A percentile compares a stretch with the other conserved stretches of the same genome.
phyloP scores from a whole-genome alignment of 2,329 filamentous ascomycete genomes.

The Claviceps maximensis region DNA sequence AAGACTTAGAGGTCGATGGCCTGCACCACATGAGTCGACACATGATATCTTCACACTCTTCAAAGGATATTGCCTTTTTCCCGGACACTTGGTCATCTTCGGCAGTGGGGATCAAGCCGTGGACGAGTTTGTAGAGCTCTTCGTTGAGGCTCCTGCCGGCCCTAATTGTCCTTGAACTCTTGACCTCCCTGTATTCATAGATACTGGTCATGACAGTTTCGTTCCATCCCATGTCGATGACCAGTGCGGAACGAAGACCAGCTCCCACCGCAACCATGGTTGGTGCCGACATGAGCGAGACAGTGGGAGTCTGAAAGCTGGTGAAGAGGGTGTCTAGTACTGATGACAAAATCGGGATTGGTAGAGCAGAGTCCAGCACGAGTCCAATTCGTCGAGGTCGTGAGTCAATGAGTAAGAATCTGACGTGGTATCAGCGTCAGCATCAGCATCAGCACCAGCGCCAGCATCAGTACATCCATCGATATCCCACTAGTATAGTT shows the following conservation, averaged over 20 bases:
- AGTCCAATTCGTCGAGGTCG: constrained; percentile 63
- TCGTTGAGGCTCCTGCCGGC: constrained; percentile 60
- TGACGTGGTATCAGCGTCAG: constrained; percentile 16
- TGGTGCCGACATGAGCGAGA: constrained; percentile 69
- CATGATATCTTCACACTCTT: constrained; percentile 70
- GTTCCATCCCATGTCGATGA: constrained; percentile 85
- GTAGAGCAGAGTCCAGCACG: constrained; percentile 63
- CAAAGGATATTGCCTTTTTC: constrained; percentile 45
- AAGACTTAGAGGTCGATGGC: constrained; percentile 17
- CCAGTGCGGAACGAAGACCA: constrained; percentile 70
- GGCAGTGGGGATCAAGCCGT: constrained; percentile 14
- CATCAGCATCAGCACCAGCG: no score
- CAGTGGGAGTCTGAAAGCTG: constrained; percentile 63
- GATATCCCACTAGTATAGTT: no score
- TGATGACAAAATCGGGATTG: constrained; percentile 63
- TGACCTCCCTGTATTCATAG: constrained; percentile 80
- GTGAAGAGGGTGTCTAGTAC: constrained; percentile 68
- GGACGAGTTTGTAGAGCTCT: constrained; percentile 53
- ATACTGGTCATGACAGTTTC: constrained; percentile 78
- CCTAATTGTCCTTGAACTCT: constrained; percentile 55
- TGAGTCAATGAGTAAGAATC: constrained; percentile 56
- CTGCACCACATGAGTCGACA: constrained; percentile 67
- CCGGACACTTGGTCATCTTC: constrained; percentile 17
- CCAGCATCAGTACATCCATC: background rate
- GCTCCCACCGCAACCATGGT: constrained; percentile 64